Evolutionary conservation across 306 rosid genomes (phyloP).

Genomic region (Gillenia trifoliata): DNA sequence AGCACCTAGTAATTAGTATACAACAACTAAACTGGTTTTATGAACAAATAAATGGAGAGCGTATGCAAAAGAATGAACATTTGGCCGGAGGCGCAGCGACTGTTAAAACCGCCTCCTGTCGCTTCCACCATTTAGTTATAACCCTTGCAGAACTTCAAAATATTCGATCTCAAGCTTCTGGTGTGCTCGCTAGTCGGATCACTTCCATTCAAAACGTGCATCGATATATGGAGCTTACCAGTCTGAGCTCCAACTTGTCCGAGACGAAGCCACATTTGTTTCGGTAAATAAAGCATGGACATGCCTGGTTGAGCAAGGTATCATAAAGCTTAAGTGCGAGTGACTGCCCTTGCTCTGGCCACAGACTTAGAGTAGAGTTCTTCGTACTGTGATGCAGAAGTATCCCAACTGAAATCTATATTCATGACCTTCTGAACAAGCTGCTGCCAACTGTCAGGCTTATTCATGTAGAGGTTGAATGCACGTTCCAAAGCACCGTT

Average conservation of each 20-base stretch:
- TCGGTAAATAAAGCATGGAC: background rate
- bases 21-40: conserved; percentile 10
- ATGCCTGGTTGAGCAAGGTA: conserved; percentile 3
- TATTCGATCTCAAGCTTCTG: conserved; percentile 21
- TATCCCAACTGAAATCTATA: conserved; percentile 90
- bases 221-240: conserved; percentile 4
- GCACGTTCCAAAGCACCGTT: conserved; percentile 68
- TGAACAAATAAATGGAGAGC: conserved; percentile 20
- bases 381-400: conserved; percentile 82
- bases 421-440: conserved; percentile 82
- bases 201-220: conserved; percentile 2
- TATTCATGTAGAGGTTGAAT: conserved; percentile 37
- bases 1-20: background rate
- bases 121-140: conserved; percentile 19
- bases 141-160: background rate
- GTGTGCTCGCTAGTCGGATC: conserved; percentile 2
- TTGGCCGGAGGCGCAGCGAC: background rate
- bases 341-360: conserved; percentile 59
- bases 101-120: conserved; percentile 1
- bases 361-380: conserved; percentile 64
- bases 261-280: background rate
- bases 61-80: background rate
- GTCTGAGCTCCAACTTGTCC: conserved; percentile 16
- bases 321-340: conserved; percentile 23
- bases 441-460: conserved; percentile 64